Evolutionary conservation across 208 protist genomes (phyloP).

Genomic region (Leishmania gerbilli): DNA sequence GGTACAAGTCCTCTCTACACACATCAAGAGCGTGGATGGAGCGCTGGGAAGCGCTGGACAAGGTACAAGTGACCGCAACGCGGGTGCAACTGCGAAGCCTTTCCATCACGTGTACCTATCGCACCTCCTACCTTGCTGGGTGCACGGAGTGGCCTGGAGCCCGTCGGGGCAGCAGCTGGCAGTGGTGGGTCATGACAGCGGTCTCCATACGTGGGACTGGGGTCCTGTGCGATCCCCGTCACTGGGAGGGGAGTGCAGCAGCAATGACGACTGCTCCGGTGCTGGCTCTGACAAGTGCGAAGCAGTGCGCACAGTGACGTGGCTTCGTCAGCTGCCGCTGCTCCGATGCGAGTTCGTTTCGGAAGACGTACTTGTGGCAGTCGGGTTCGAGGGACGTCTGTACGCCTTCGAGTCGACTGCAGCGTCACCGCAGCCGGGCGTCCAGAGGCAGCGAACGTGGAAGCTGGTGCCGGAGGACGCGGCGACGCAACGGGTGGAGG

Average conservation of each 20-base stretch:
- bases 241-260: background rate
- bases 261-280: background rate
- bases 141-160: constrained; percentile 21
- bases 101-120: constrained; percentile 18
- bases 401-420: constrained; percentile 12
- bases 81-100: background rate
- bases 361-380: constrained; percentile 7
- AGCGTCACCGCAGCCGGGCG: background rate
- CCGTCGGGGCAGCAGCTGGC: constrained; percentile 19
- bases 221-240: background rate
- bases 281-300: background rate
- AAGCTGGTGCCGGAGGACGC: background rate
- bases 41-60: background rate
- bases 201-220: constrained; percentile 19
- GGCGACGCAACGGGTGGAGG: background rate
- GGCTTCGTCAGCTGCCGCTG: constrained; percentile 22
- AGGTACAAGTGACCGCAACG: background rate
- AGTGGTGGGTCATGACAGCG: constrained; percentile 27
- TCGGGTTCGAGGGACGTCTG: constrained; percentile 23
- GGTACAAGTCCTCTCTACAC: constrained; percentile 51
- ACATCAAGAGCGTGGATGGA: constrained; percentile 54
- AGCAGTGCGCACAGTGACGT: background rate
- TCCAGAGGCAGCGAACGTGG: background rate
- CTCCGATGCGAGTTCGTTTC: constrained; percentile 18
- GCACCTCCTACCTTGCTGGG: constrained; percentile 9